Evolutionary conservation across 306 rosid species (phyloP).

Genomic region (Dalbergia cochinchinensis): DNA sequence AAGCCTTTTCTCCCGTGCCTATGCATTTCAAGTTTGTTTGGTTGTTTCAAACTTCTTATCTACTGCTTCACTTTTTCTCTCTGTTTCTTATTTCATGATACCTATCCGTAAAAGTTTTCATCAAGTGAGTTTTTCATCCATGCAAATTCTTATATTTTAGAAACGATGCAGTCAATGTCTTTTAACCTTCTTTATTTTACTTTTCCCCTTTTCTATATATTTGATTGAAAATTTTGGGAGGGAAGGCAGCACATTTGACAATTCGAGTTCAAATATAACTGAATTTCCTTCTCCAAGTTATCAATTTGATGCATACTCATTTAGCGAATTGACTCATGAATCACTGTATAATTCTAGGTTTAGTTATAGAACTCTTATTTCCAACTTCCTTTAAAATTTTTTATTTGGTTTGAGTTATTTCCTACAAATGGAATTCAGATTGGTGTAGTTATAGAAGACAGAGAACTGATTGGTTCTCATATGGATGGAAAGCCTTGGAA

Average conservation of each 20-base stretch:
- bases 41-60: conserved; percentile 7
- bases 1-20: conserved; percentile 22
- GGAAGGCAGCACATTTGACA: conserved; percentile 12
- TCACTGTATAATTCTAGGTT: background rate
- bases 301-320: conserved; percentile 26
- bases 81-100: conserved; percentile 16
- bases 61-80: background rate
- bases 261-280: background rate
- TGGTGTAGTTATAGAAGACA: conserved; percentile 88
- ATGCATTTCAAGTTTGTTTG: conserved; percentile 21
- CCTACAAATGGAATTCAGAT: conserved; percentile 63
- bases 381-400: conserved; percentile 6
- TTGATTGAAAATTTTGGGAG: conserved; percentile 13
- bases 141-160: conserved; percentile 29
- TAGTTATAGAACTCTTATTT: conserved; percentile 15
- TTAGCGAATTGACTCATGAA: background rate
- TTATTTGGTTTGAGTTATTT: conserved; percentile 2
- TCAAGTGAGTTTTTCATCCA: background rate
- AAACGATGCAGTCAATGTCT: conserved; percentile 7
- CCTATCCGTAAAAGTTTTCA: background rate
- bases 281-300: conserved; percentile 27
- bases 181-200: background rate
- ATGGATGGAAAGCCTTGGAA: conserved; percentile 97
- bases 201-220: background rate
- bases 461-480: conserved; percentile 65